These are phyloP conservation scores for Aureobasidium sp. DNA, from an alignment of 2,329 filamentous ascomycete species.

Conservation along the genomic window DNA sequence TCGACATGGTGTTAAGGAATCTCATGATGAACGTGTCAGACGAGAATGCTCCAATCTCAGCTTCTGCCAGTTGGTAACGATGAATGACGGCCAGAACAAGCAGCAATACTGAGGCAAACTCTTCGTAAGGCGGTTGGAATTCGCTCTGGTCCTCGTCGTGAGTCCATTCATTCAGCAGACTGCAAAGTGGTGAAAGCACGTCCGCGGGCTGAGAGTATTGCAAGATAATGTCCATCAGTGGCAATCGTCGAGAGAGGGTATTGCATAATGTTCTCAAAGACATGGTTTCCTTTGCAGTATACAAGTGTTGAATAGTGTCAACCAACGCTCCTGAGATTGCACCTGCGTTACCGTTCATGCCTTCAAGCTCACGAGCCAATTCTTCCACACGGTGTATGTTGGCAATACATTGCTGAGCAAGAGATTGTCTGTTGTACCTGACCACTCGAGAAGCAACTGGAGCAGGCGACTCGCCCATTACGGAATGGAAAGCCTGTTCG, in stretches of 20 bases:
- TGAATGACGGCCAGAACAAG: constrained; percentile 67
- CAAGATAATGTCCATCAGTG: constrained; percentile 64
- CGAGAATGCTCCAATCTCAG: constrained; percentile 56
- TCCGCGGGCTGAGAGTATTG: constrained; percentile 63
- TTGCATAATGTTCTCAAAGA: constrained; percentile 67
- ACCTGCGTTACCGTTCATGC: constrained; percentile 84
- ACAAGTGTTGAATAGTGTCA: constrained; percentile 57
- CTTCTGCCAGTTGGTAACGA: constrained; percentile 57
- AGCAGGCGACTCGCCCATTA: constrained; percentile 79
- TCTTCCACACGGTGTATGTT: constrained; percentile 69
- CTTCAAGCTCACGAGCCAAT: constrained; percentile 73
- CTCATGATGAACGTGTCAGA: constrained; percentile 61
- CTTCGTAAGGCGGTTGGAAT: constrained; percentile 78
- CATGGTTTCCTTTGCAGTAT: constrained; percentile 67
- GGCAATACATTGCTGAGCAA: constrained; percentile 68
- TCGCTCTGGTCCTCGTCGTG: constrained; percentile 78
- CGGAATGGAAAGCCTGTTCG: constrained; percentile 64
- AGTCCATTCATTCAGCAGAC: constrained; percentile 67
- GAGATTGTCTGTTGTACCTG: constrained; percentile 66
- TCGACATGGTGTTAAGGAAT: constrained; percentile 53
- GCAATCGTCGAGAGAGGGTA: constrained; percentile 62
- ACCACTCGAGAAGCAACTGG: constrained; percentile 66
- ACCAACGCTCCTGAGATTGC: constrained; percentile 65
- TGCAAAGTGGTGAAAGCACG: constrained; percentile 66
- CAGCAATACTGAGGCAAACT: constrained; percentile 70